Evolutionary conservation across 164 flowering plant genomes (phyloP), one percentile per base, ranked within the genome.

Genomic region (Umbellularia californica): DNA sequence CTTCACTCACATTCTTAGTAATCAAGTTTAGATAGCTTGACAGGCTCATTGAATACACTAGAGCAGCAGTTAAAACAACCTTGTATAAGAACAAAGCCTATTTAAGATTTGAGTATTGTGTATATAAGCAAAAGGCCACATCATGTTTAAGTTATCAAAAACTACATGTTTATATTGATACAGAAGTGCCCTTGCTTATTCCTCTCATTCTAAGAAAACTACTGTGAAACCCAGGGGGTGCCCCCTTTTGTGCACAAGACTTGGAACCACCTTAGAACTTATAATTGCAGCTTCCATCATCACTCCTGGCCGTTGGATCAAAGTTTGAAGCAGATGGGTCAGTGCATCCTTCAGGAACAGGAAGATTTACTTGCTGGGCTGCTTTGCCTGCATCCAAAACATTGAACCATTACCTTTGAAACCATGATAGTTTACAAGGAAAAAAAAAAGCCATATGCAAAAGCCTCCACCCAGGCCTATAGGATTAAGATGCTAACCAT

Each of bases 271-370:
- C 71, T 74, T 76, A 65, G 27, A 71, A 9, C 47, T 77, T 13
- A 75, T 81, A 80, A 19, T 22, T 10, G 79, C 87, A 85, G 84
- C 83, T 81, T 5, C 87, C 87, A 69, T 85, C 66, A 70, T 87
- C 89, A 64, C 87, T 85, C 72, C 89, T 83, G 3, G 86, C 88
- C 13, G 88, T 85, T 13, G 90, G 90, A 74, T 84, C 90, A 50
- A 62, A 87, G 79, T 85, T 87, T 28, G 27, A 14, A 3, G 88
- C 85, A 73, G 68, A n/a, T 74, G 81, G 83, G 67, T 84, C 86
- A 1, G 83, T 77, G 81, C 89, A 87, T 60, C 88, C 89, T 75
- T 87, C 86, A 1, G 85, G 89, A 6, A 87, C 83, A 1, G 86
- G 87, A 75, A 85, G 9, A 13, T 63, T 41, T 50, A 85, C 84